Evolutionary conservation across 1,284 basidiomycete species (phyloP), one percentile per base, ranked within the genome.

Genomic region (Peniophora sp.): DNA sequence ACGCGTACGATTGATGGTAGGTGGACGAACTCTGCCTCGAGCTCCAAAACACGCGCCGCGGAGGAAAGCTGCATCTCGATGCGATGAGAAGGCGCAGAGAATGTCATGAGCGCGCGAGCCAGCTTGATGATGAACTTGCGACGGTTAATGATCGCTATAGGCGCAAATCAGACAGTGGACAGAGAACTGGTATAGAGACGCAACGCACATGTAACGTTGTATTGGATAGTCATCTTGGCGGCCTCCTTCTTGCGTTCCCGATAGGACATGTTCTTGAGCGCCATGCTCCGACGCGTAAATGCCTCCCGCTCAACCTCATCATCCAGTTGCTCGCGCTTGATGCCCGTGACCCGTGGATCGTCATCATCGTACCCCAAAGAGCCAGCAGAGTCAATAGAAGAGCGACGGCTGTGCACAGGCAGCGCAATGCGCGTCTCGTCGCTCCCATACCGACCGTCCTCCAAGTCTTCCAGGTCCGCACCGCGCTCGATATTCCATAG

Each of bases 11-110:
- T 81, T 11, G 78, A 81, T 6, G 90, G 89, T 14, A 91, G 73
- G 64, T 91, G 84, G 38, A 88, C 82, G 59, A 89, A 89, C 61
- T 88, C 85, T 34, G 86, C 88, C 61, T 91, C 81, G 44, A 94
- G 79, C 61, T 92, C 87, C 12, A 94, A 78, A 51, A 92, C 89
- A 19, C 82, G 75, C 1, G 90, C 86, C 5, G 89, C 88, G 2
- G 91, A 85, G 2, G 72, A 64, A 9, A 86, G 75, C 60, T 85
- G 83, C 0, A 79, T 76, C 61, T 85, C 83, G 58, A 86, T 78
- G 43, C 84, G 79, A 64, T 86, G 83, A 17, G 81, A 82, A 0
- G 84, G 84, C 17, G 84, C 79, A n/a, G 83, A 83, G 55, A 81
- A 85, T 2, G 70, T 71, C 75, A 86, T 82, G n/a, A 86, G 65